Percentiles rank a stretch among this genome's conserved stretches.
phyloP scores from a whole-genome alignment of 1,139 yeast genomes.

The Taphrina betulina region DNA sequence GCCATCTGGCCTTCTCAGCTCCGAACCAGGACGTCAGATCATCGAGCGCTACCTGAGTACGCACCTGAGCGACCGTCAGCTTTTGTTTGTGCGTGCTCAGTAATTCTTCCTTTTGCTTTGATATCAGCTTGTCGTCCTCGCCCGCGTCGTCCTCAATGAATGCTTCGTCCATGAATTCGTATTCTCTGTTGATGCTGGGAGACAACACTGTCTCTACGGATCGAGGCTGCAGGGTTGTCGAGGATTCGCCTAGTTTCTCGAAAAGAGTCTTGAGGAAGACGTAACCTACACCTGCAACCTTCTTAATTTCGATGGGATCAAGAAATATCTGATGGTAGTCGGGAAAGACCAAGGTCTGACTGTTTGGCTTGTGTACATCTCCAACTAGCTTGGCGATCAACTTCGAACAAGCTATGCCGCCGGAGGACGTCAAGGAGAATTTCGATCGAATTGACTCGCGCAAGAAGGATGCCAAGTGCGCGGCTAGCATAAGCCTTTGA shows the following conservation, averaged over 20 bases:
- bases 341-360: slow-evolving; percentile 38
- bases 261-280: slow-evolving; percentile 34
- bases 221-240: background rate
- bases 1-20: slow-evolving; percentile 34
- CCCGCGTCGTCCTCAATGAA: slow-evolving; percentile 4
- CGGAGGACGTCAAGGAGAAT: slow-evolving; percentile 44
- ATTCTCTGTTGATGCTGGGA: too few species aligned
- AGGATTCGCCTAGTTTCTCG: background rate
- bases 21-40: slow-evolving; percentile 34
- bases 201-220: background rate
- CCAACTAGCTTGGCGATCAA: slow-evolving; percentile 45
- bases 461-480: slow-evolving; percentile 42
- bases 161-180: background rate
- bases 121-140: slow-evolving; percentile 17
- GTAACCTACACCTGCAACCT: slow-evolving; percentile 29
- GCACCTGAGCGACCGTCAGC: slow-evolving; percentile 10
- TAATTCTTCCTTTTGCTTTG: slow-evolving; percentile 12
- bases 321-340: slow-evolving; percentile 8
- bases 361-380: slow-evolving; percentile 43
- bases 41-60: background rate
- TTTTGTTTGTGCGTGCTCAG: slow-evolving; percentile 2
- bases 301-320: slow-evolving; percentile 17
- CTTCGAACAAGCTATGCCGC: slow-evolving; percentile 44
- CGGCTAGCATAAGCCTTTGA: slow-evolving; percentile 39
- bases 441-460: slow-evolving; percentile 41